These are phyloP conservation scores for Cyclotella distinguenda DNA, from an alignment of 108 stramenopile species.

Conservation along the genomic window DNA sequence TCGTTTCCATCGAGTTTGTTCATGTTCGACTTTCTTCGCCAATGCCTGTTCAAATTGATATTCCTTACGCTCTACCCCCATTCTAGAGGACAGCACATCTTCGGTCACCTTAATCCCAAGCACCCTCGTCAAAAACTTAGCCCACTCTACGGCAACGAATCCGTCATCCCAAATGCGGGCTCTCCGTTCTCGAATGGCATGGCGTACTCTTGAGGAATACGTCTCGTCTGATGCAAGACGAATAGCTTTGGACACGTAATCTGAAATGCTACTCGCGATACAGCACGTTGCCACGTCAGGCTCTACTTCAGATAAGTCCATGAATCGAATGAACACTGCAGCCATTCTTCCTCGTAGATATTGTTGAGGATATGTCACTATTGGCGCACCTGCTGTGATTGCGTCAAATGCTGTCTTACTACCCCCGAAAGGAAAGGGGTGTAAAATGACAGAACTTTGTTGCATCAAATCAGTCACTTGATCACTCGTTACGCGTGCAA, in stretches of 20 bases:
- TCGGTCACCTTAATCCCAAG: constrained; percentile 19
- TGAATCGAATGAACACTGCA: constrained; percentile 9
- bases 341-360: constrained; percentile 72
- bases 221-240: constrained; percentile 28
- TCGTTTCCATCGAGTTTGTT: constrained; percentile 20
- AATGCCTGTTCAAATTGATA: constrained; percentile 12
- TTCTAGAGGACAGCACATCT: constrained; percentile 6
- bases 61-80: constrained; percentile 7
- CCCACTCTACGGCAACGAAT: constrained; percentile 43
- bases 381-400: constrained; percentile 46
- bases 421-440: constrained; percentile 81
- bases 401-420: constrained; percentile 70
- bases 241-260: constrained; percentile 46
- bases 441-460: constrained; percentile 55
- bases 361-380: constrained; percentile 58
- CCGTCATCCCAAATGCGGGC: constrained; percentile 32
- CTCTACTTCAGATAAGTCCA: constrained; percentile 22
- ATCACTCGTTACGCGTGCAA: constrained; percentile 31
- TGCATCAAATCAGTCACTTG: constrained; percentile 40
- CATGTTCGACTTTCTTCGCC: constrained; percentile 18
- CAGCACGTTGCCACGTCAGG: constrained; percentile 33
- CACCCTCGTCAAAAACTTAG: constrained; percentile 32
- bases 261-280: constrained; percentile 31
- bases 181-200: constrained; percentile 16
- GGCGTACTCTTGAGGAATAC: constrained; percentile 12